Percentiles rank a stretch among this genome's conserved stretches.
Conservation (phyloP, 331 rosid genomes). For the Quercus tomentella region DNA sequence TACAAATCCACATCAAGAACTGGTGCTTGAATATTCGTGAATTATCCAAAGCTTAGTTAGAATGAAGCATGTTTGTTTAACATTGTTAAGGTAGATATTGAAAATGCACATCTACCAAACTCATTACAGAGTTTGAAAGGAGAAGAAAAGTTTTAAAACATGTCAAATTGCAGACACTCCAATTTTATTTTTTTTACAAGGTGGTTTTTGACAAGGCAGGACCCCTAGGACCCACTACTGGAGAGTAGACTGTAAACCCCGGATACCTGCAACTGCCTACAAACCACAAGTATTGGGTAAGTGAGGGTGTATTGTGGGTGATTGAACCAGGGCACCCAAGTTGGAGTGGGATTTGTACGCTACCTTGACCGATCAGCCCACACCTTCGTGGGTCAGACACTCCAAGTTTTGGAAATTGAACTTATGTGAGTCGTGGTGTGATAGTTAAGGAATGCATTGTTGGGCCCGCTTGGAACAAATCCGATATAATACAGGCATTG, state of each 20-base stretch:
- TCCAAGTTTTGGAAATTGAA: background rate
- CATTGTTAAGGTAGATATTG: background rate
- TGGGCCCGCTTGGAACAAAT: background rate
- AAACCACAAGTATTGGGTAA: too few relatives aligned
- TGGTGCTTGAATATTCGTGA: background rate
- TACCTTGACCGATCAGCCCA: too few relatives aligned
- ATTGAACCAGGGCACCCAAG: too few relatives aligned
- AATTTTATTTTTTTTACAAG: too few relatives aligned
- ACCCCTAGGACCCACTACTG: too few relatives aligned
- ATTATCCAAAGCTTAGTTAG: background rate
- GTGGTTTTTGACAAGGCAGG: too few relatives aligned
- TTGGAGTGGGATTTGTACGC: too few relatives aligned
- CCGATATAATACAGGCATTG: background rate
- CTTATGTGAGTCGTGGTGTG: background rate
- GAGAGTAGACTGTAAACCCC: too few relatives aligned
- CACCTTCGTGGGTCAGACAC: background rate
- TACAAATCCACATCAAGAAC: background rate
- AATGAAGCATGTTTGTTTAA: background rate
- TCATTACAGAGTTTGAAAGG: background rate
- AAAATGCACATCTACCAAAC: background rate
- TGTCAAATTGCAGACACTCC: too few relatives aligned
- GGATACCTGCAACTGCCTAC: too few relatives aligned
- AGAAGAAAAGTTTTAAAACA: background rate
- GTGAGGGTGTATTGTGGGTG: too few relatives aligned
- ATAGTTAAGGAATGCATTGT: background rate